phyloP scores from a whole-genome alignment of 805 yeast genomes.

The Brettanomyces bruxellensis region DNA sequence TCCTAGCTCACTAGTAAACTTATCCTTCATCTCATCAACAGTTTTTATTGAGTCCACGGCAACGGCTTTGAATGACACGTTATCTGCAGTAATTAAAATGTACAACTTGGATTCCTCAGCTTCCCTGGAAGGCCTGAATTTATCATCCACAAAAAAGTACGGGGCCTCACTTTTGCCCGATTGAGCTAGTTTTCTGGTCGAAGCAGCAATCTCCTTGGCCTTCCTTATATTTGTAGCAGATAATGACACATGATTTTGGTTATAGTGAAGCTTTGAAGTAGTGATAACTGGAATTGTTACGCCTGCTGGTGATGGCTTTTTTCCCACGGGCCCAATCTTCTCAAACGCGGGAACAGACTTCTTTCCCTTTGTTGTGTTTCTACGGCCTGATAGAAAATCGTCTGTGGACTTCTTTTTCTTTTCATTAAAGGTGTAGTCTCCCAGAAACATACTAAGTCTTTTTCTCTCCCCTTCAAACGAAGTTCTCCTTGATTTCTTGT shows the following conservation, averaged over 20 bases:
- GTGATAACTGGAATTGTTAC: conserved; percentile 25
- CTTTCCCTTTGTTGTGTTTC: not conserved
- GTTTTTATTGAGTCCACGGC: conserved; percentile 24
- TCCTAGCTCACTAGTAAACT: conserved; percentile 29
- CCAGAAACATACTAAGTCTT: conserved; percentile 9
- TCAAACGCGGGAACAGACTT: conserved; percentile 15
- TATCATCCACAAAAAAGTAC: conserved; percentile 20
- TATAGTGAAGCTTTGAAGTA: conserved; percentile 17
- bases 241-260: not conserved
- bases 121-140: conserved; percentile 29
- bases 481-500: conserved; percentile 7
- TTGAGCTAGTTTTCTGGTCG: not conserved
- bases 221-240: not conserved
- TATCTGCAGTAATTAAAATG: conserved; percentile 59
- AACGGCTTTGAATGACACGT: conserved; percentile 42
- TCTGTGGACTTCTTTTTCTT: conserved; percentile 6
- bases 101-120: conserved; percentile 25
- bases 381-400: not conserved
- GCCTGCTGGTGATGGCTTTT: conserved; percentile 25
- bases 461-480: conserved; percentile 11
- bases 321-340: conserved; percentile 27
- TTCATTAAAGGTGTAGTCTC: conserved; percentile 6
- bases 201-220: not conserved
- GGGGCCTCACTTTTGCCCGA: not conserved
- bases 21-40: conserved; percentile 30